phyloP scores from a whole-genome alignment of 306 rosid species.

The Datisca glomerata region DNA sequence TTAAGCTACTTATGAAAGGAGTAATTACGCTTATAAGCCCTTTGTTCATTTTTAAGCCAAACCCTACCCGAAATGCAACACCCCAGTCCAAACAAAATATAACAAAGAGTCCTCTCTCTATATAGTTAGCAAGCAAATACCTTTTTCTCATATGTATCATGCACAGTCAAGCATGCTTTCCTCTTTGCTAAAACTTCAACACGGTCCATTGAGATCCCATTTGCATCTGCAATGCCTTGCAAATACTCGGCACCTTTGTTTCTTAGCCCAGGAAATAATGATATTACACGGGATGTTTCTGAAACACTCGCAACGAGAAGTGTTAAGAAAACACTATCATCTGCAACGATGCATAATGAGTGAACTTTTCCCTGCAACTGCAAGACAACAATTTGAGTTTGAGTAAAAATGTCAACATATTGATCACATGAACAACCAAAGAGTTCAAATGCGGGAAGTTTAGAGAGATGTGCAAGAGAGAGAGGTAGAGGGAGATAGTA shows the following conservation, averaged over 20 bases:
- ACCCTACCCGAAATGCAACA: too few species aligned
- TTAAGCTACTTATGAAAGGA: too few species aligned
- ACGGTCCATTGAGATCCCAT: conserved; percentile 41
- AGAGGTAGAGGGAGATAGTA: conserved; percentile 6
- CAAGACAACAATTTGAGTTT: conserved; percentile 15
- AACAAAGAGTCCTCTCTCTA: too few species aligned
- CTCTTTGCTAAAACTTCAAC: conserved; percentile 50
- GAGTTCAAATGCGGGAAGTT: background rate
- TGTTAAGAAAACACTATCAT: conserved; percentile 69
- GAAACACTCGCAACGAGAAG: conserved; percentile 53
- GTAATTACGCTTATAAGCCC: too few species aligned
- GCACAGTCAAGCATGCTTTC: conserved; percentile 32
- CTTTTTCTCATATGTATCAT: conserved; percentile 51
- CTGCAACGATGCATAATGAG: conserved; percentile 58
- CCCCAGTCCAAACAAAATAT: too few species aligned
- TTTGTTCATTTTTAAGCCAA: too few species aligned
- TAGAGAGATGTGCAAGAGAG: background rate
- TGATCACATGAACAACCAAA: conserved; percentile 7
- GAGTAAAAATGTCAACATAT: conserved; percentile 12
- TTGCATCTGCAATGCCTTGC: conserved; percentile 52
- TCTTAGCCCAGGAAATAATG: conserved; percentile 63
- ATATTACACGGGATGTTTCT: conserved; percentile 35
- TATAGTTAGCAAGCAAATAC: too few species aligned
- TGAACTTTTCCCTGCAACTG: conserved; percentile 60
- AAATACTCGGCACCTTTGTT: conserved; percentile 52